These are phyloP conservation scores for Penicillium dipodomyicola DNA, from an alignment of 495 filamentous ascomycete species.

Conservation along the genomic window DNA sequence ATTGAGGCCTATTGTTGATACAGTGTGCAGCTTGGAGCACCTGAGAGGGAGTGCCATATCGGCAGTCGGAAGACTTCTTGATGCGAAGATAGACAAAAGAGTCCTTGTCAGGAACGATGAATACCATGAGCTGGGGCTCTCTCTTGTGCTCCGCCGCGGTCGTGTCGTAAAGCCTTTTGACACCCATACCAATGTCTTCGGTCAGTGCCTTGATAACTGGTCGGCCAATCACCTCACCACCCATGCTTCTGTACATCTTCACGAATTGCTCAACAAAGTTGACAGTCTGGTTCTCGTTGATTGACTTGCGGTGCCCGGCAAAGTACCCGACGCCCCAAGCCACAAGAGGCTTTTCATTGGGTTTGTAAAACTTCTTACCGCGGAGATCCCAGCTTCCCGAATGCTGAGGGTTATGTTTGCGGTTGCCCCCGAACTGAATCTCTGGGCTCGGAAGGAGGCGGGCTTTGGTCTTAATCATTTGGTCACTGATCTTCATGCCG, in stretches of 20 bases:
- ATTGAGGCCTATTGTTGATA: constrained; percentile 62
- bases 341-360: constrained; percentile 57
- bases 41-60: constrained; percentile 75
- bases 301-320: constrained; percentile 34
- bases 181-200: constrained; percentile 49
- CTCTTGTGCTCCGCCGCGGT: constrained; percentile 45
- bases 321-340: constrained; percentile 71
- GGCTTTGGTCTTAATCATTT: constrained; percentile 64
- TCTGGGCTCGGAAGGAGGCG: constrained; percentile 69
- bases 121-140: constrained; percentile 63
- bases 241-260: constrained; percentile 64
- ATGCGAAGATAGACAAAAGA: constrained; percentile 66
- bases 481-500: constrained; percentile 60
- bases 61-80: constrained; percentile 80
- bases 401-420: constrained; percentile 52
- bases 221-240: constrained; percentile 55
- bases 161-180: constrained; percentile 52
- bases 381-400: constrained; percentile 84
- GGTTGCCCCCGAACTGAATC: constrained; percentile 57
- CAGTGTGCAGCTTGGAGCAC: constrained; percentile 63
- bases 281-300: constrained; percentile 41
- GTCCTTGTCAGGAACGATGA: constrained; percentile 68
- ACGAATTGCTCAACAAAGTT: constrained; percentile 61
- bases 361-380: constrained; percentile 66
- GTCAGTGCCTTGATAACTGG: constrained; percentile 31